Conservation (phyloP, 306 rosid genomes). For the Neltuma alba region DNA sequence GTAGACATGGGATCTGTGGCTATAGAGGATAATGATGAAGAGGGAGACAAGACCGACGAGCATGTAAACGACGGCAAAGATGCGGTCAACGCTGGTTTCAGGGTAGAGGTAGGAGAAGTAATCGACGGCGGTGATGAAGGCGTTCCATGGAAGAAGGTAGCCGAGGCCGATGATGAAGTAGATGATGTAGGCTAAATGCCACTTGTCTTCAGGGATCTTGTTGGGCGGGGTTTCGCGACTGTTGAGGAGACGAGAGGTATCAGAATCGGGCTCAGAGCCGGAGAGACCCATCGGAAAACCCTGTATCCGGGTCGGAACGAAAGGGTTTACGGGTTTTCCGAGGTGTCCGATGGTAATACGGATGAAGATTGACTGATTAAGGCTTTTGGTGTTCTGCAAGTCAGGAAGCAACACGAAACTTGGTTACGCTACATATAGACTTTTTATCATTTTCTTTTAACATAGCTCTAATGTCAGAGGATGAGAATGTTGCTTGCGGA, state of each 20-base stretch:
- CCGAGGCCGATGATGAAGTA: slow-evolving; percentile 77
- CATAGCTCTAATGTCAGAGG: too few relatives aligned
- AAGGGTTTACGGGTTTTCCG: neutral
- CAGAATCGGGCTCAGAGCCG: neutral
- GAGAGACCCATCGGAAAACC: slow-evolving; percentile 17
- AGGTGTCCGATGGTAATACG: neutral
- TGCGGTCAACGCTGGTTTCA: slow-evolving; percentile 73
- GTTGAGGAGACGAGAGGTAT: slow-evolving; percentile 34
- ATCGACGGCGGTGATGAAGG: slow-evolving; percentile 87
- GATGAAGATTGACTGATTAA: neutral
- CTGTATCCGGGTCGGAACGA: neutral
- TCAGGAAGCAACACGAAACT: too few relatives aligned
- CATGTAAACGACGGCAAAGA: slow-evolving; percentile 76
- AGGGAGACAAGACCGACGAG: slow-evolving; percentile 53
- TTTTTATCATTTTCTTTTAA: too few relatives aligned
- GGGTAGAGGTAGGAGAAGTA: slow-evolving; percentile 87
- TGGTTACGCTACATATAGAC: too few relatives aligned
- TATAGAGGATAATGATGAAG: slow-evolving; percentile 57
- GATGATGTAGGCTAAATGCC: slow-evolving; percentile 64
- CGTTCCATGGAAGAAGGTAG: slow-evolving; percentile 90
- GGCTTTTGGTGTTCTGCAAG: neutral
- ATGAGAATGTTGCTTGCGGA: too few relatives aligned
- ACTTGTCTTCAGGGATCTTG: slow-evolving; percentile 58
- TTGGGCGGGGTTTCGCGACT: neutral
- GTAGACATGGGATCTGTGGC: slow-evolving; percentile 59